Conservation (phyloP, 2,329 filamentous ascomycete genomes). For the Colletotrichum tropicale region DNA sequence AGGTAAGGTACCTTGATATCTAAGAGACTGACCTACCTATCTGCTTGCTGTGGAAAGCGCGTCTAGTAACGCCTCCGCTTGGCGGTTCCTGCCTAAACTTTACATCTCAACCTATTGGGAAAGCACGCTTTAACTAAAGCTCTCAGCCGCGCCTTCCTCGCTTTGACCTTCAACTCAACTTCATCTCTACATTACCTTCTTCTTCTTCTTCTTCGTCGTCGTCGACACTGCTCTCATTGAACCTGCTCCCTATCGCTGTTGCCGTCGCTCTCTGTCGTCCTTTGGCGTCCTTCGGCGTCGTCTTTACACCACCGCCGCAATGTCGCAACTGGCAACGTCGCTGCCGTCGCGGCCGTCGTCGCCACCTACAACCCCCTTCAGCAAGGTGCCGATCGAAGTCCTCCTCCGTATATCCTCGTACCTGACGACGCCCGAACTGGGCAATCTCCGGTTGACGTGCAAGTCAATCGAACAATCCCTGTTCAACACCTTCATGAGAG, state of each 20-base stretch:
- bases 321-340: not conserved
- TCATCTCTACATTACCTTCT: not conserved
- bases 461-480: constrained; percentile 57
- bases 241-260: too few species aligned
- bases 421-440: constrained; percentile 61
- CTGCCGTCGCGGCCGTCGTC: not conserved
- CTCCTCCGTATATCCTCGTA: constrained; percentile 57
- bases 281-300: not conserved
- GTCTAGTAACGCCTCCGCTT: not conserved
- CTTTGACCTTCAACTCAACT: not conserved
- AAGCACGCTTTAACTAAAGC: not conserved
- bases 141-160: not conserved
- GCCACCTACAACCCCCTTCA: constrained; percentile 19
- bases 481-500: constrained; percentile 59
- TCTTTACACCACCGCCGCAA: not conserved
- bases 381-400: constrained; percentile 61
- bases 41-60: not conserved
- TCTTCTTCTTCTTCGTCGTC: not conserved
- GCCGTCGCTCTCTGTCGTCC: too few species aligned
- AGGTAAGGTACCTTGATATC: not conserved
- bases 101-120: not conserved
- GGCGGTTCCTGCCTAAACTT: not conserved
- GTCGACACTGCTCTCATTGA: not conserved
- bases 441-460: constrained; percentile 59
- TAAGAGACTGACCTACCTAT: not conserved